Percentiles rank a stretch among this genome's conserved stretches.
phyloP scores from a whole-genome alignment of 2,329 filamentous ascomycete genomes.

The Alternaria atra region DNA sequence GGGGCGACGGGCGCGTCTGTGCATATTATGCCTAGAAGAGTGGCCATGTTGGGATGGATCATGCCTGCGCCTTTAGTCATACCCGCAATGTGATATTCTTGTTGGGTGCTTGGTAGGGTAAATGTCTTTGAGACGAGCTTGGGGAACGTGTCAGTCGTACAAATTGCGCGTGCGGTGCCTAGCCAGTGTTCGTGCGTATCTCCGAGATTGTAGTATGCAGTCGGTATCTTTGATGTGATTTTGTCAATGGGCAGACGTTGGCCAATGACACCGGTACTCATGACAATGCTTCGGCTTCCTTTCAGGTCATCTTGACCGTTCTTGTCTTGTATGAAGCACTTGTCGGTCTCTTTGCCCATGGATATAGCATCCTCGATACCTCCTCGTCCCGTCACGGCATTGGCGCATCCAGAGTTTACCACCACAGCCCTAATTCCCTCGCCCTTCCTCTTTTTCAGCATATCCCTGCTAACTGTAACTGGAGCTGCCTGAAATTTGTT shows the following conservation, averaged over 20 bases:
- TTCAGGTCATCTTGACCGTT: conserved; percentile 53
- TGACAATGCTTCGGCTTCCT: conserved; percentile 79
- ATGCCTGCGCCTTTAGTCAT: conserved; percentile 99
- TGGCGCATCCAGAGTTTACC: conserved; percentile 95
- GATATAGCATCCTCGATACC: conserved; percentile 85
- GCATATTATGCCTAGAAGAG: conserved; percentile 87
- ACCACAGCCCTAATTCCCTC: conserved; percentile 80
- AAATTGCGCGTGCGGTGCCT: conserved; percentile 85
- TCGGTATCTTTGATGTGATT: conserved; percentile 83
- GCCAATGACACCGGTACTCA: conserved; percentile 98
- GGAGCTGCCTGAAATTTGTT: conserved; percentile 98
- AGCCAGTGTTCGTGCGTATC: conserved; percentile 87
- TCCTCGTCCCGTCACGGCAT: conserved; percentile 92
- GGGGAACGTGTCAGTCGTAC: conserved; percentile 98
- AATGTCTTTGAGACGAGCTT: conserved; percentile 91
- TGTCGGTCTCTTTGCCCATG: conserved; percentile 84
- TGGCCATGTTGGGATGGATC: conserved; percentile 99
- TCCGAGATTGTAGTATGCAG: conserved; percentile 75
- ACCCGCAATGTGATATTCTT: conserved; percentile 84
- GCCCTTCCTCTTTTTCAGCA: conserved; percentile 72
- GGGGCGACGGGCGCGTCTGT: conserved; percentile 86
- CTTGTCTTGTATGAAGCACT: conserved; percentile 59
- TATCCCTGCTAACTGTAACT: conserved; percentile 81
- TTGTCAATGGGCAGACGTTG: conserved; percentile 92
- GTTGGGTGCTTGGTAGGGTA: conserved; percentile 79